Evolutionary conservation across 805 yeast genomes (phyloP).

Genomic region (Candida berthetii): DNA sequence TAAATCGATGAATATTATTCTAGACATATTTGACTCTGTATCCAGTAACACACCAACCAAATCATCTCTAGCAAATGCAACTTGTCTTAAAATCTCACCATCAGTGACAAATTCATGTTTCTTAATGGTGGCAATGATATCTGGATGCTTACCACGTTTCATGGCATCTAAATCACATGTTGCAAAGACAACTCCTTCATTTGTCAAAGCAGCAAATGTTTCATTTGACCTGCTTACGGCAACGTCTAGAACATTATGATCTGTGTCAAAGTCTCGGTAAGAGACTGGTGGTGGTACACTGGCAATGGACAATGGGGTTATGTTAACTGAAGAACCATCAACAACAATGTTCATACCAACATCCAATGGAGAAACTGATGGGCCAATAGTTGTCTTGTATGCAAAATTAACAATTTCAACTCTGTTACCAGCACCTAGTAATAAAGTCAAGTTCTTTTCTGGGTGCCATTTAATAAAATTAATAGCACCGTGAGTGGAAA

Average conservation of each 20-base stretch:
- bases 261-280: conserved; percentile 55
- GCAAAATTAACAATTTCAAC: conserved; percentile 67
- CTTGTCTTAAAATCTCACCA: conserved; percentile 52
- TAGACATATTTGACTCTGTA: conserved; percentile 37
- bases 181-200: conserved; percentile 39
- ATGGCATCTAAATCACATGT: conserved; percentile 36
- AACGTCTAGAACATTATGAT: conserved; percentile 51
- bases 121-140: conserved; percentile 10
- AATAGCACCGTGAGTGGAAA: conserved; percentile 27
- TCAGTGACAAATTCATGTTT: conserved; percentile 30
- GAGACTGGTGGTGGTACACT: conserved; percentile 95
- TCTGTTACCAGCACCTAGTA: conserved; percentile 49
- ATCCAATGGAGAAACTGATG: conserved; percentile 62
- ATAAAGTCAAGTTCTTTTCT: conserved; percentile 72
- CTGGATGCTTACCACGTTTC: conserved; percentile 43
- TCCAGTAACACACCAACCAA: conserved; percentile 57
- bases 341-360: conserved; percentile 74
- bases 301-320: conserved; percentile 81
- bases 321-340: conserved; percentile 64
- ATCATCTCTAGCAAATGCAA: conserved; percentile 47
- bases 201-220: conserved; percentile 50
- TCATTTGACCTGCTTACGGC: conserved; percentile 60
- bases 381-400: conserved; percentile 58
- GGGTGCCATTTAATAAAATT: conserved; percentile 74
- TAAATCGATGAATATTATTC: conserved; percentile 44